Conservation (phyloP, 495 filamentous ascomycete species). For the Penicillium verhagenii region DNA sequence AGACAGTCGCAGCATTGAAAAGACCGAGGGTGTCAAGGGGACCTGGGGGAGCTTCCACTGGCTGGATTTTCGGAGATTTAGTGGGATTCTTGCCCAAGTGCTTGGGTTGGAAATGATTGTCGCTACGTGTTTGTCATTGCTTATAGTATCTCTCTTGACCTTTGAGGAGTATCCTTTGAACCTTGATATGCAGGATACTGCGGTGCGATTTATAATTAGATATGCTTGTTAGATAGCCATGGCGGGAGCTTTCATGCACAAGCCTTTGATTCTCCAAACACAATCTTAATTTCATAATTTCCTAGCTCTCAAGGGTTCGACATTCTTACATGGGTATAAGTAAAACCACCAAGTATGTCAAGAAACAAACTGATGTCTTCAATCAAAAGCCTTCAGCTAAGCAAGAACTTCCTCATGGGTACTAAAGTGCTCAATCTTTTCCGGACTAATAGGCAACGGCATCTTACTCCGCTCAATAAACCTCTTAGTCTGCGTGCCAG, state of each 20-base stretch:
- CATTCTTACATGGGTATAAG: neutral
- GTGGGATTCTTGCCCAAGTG: too few relatives aligned
- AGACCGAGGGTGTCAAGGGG: too few relatives aligned
- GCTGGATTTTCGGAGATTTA: too few relatives aligned
- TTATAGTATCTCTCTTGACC: neutral
- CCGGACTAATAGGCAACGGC: slow-evolving; percentile 5
- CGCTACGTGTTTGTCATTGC: too few relatives aligned
- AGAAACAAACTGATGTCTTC: neutral
- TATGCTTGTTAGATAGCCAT: neutral
- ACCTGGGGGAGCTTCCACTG: too few relatives aligned
- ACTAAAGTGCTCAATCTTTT: slow-evolving; percentile 3
- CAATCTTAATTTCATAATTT: neutral
- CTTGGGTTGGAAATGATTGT: too few relatives aligned
- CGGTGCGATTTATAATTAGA: neutral
- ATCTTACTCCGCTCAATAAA: slow-evolving; percentile 21
- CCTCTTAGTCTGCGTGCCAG: slow-evolving; percentile 27
- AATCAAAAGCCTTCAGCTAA: neutral
- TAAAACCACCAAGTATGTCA: neutral
- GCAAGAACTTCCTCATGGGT: neutral
- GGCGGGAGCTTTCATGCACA: too few relatives aligned
- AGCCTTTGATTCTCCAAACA: neutral
- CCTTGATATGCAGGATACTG: neutral
- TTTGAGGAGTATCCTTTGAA: too few relatives aligned
- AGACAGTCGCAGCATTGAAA: too few relatives aligned
- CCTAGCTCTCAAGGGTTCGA: too few relatives aligned